phyloP scores from a whole-genome alignment of 306 rosid species.

The Canavalia gladiata region DNA sequence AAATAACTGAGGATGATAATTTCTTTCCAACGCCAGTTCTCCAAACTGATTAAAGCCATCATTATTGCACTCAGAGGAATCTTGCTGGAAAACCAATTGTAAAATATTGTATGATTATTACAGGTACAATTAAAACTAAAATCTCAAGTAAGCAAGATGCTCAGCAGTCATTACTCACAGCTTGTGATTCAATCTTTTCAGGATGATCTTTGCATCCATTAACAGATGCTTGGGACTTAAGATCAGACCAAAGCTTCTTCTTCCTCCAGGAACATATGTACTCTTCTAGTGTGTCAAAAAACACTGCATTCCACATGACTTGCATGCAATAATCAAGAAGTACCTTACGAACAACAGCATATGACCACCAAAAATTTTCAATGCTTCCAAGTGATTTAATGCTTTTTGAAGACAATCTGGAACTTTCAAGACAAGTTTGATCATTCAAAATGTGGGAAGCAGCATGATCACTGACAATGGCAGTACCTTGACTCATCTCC shows the following conservation, averaged over 20 bases:
- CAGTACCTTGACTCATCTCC: conserved; percentile 53
- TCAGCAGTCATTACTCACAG: conserved; percentile 86
- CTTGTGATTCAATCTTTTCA: conserved; percentile 56
- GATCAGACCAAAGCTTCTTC: conserved; percentile 73
- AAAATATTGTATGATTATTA: conserved; percentile 54
- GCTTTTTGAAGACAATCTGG: conserved; percentile 44
- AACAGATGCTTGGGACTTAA: conserved; percentile 46
- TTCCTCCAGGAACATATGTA: conserved; percentile 75
- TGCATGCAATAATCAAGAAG: conserved; percentile 77
- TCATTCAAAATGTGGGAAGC: conserved; percentile 47
- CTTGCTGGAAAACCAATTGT: conserved; percentile 60
- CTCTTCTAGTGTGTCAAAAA: conserved; percentile 74
- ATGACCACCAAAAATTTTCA: conserved; percentile 79
- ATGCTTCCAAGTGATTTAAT: conserved; percentile 77
- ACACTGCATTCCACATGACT: conserved; percentile 93
- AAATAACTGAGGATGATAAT: conserved; percentile 50
- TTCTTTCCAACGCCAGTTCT: conserved; percentile 45
- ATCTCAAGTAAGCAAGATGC: conserved; percentile 50
- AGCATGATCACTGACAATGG: conserved; percentile 49
- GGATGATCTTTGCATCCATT: conserved; percentile 49
- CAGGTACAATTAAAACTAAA: conserved; percentile 46
- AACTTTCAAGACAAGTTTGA: conserved; percentile 47
- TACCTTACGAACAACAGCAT: conserved; percentile 70
- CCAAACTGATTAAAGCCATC: conserved; percentile 59
- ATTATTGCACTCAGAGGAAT: conserved; percentile 51